Base-by-base conservation (phyloP, 345 rosid genomes). In the Garcia nutans region DNA sequence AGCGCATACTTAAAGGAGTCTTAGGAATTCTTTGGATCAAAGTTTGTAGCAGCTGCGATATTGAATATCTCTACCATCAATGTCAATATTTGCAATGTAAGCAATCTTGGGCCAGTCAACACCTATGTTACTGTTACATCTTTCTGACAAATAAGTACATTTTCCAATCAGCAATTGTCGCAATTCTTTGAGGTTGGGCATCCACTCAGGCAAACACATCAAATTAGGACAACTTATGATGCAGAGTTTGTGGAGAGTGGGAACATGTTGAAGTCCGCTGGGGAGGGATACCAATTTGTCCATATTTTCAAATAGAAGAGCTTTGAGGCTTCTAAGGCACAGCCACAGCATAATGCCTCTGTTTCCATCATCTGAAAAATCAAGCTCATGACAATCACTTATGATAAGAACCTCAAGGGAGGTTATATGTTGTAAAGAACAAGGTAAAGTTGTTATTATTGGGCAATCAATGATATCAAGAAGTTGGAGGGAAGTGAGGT, bases 181-280 rank as follows among this genome's bases (percentile, higher is more conserved):
- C 33, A 76, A 31, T 42, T 22, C n/a, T 1, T 56, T 75, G n/a
- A 75, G 71, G 72, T 75, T 67, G 65, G 22, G 19, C 15, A 75
- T 75, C 78, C 78, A 67, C 26, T 44, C 78, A 1, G 73, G 73
- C 8, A 67, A 57, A 59, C 20, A 20, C 44, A 3, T 60, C 68
- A 78, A 60, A 65, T 31, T 58, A 2, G 33, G 24, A 24, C 81
- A 78, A 16, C 7, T 5, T 3, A 5, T 13, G 24, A 74, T 78
- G 1, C 0, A 1, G 22, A 78, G 62, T 6, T 1, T 24, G 19
- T 33, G 23, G 31, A 74, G 20, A 50, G 70, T 42, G 13, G 65
- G 11, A 50, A 69, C 22, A 22, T 47, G 70, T 19, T 41, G 70
- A 64, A 77, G 54, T 31, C 70, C 16, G 11, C 16, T 7, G 2